These are phyloP conservation scores for Pyrus communis DNA, from an alignment of 306 rosid genomes.

Conservation along the genomic window DNA sequence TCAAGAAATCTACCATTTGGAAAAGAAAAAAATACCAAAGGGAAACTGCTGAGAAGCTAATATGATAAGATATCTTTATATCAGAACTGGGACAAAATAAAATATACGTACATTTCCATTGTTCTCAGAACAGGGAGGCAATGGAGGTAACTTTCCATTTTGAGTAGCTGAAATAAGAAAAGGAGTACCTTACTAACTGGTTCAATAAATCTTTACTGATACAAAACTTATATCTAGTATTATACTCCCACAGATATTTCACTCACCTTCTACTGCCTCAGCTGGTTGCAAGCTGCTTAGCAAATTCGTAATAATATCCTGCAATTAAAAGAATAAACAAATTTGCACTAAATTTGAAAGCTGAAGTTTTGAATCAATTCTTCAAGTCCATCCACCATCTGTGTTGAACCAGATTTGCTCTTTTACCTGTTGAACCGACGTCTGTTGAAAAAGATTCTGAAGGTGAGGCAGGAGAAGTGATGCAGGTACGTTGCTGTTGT, in stretches of 20 bases:
- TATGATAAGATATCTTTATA: not conserved
- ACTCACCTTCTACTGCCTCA: constrained; percentile 78
- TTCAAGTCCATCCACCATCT: not conserved
- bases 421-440: constrained; percentile 84
- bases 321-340: constrained; percentile 24
- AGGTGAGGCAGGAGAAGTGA: constrained; percentile 74
- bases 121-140: constrained; percentile 71
- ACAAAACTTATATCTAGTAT: constrained; percentile 2
- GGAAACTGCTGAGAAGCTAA: not conserved
- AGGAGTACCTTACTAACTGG: constrained; percentile 13
- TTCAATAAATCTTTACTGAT: constrained; percentile 7
- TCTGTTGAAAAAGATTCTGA: constrained; percentile 90
- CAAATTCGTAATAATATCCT: constrained; percentile 82
- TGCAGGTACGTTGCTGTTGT: constrained; percentile 49
- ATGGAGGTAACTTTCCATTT: constrained; percentile 87
- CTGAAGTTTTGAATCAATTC: constrained; percentile 7
- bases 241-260: constrained; percentile 11
- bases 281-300: constrained; percentile 63
- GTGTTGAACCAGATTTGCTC: constrained; percentile 1
- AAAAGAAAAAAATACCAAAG: not conserved
- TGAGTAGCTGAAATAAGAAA: constrained; percentile 53
- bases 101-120: constrained; percentile 70
- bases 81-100: not conserved
- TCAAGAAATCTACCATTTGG: not conserved
- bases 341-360: not conserved